A percentile compares a stretch with the other conserved stretches of the same genome.
Evolutionary conservation across 2,329 filamentous ascomycete genomes (phyloP).

Genomic region (Epichloe coenophiala): DNA sequence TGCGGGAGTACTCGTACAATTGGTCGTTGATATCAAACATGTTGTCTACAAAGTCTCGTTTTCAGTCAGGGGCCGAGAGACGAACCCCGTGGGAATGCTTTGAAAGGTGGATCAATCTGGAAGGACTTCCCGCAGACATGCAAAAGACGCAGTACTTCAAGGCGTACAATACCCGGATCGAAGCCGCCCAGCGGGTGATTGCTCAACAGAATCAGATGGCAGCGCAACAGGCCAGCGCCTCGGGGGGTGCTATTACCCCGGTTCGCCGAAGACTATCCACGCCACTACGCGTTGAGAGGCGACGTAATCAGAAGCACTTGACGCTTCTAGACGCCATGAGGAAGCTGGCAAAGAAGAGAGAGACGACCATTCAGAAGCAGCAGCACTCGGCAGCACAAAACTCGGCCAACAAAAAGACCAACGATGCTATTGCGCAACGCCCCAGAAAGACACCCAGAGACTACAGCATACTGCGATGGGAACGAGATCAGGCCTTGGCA

Average conservation of each 20-base stretch:
- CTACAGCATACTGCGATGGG: slow-evolving; percentile 79
- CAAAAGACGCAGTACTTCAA: slow-evolving; percentile 93
- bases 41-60: slow-evolving; percentile 58
- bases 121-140: slow-evolving; percentile 86
- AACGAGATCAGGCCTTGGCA: slow-evolving; percentile 59
- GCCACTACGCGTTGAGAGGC: slow-evolving; percentile 73
- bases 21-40: slow-evolving; percentile 89
- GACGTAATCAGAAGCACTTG: slow-evolving; percentile 74
- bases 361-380: slow-evolving; percentile 74
- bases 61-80: slow-evolving; percentile 74
- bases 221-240: slow-evolving; percentile 34
- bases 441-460: slow-evolving; percentile 70
- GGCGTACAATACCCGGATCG: slow-evolving; percentile 47
- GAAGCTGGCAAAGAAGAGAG: slow-evolving; percentile 87
- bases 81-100: slow-evolving; percentile 98
- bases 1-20: slow-evolving; percentile 91
- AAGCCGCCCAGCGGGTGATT: slow-evolving; percentile 42
- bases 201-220: slow-evolving; percentile 38
- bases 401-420: slow-evolving; percentile 69
- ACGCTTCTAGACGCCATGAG: slow-evolving; percentile 89
- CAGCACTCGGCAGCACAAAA: slow-evolving; percentile 68
- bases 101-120: slow-evolving; percentile 86
- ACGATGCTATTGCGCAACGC: slow-evolving; percentile 42
- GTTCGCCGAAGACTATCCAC: slow-evolving; percentile 58
- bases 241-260: slow-evolving; percentile 20